Conservation (phyloP, 73 alveolate species). For the Paramecium pentaurelia region DNA sequence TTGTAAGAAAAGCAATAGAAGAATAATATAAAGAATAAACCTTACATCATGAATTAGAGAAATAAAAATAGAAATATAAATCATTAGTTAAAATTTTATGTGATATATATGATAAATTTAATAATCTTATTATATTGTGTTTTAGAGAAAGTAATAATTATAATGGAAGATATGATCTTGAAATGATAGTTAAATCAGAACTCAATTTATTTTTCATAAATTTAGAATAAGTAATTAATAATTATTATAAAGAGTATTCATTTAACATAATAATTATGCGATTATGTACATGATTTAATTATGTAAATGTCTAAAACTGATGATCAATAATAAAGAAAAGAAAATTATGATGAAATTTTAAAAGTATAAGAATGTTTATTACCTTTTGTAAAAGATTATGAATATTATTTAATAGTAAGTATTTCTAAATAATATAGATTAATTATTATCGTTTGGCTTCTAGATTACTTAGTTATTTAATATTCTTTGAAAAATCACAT, state of each 20-base stretch:
- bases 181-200: not conserved
- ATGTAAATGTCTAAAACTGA: not conserved
- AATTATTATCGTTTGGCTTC: not conserved
- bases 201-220: not conserved
- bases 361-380: not conserved
- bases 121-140: not conserved
- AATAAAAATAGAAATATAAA: not conserved
- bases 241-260: not conserved
- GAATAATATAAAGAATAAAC: not conserved
- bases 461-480: not conserved
- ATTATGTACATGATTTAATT: not conserved
- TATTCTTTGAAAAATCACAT: not conserved
- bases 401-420: not conserved
- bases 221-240: not conserved
- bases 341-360: not conserved
- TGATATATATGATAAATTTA: not conserved
- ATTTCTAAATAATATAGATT: not conserved
- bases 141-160: not conserved
- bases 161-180: not conserved
- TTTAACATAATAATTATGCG: not conserved
- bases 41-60: not conserved
- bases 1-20: not conserved
- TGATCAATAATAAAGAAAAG: not conserved
- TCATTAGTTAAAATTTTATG: not conserved
- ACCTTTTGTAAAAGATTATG: not conserved